Evolutionary conservation across 768 basidiomycete species (phyloP), one percentile per base, ranked within the genome.

Genomic region (Trametes cubensis): DNA sequence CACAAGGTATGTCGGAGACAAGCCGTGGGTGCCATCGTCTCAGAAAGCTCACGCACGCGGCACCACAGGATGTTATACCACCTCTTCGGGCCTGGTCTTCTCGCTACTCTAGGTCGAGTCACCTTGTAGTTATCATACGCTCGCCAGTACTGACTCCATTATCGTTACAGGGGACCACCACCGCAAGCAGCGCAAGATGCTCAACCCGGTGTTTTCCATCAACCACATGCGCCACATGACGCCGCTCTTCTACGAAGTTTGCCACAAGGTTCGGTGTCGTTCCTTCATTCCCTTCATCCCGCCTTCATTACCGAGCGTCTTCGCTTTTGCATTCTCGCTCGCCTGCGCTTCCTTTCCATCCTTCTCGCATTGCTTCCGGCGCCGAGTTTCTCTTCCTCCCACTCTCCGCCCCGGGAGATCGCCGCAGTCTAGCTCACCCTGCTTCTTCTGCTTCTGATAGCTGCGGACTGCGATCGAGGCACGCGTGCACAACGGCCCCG

Each of bases 381-480:
- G 10, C 11, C 34, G 34, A 34, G 34, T 34, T 34, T 34, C 34
- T 34, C 11, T 34, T 34, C 6, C 34, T 34, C 11, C 34, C 34
- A 10, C 10, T 34, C 34, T 34, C 34, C 34, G 34, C 10, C n/a
- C 34, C 6, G 34, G 6, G 34, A 34, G 34, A 34, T 34, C 34
- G 34, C 34, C 34, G 34, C 34, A 30, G 46, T 20, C 23, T 38
- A 38, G 25, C 58, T 55, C 41, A 44, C 20, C 42, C n/a, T 38
- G 26, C 39, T 55, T 64, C 23, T 25, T 52, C 41, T 30, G 4
- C 53, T 23, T 18, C 25, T 28, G 6, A 7, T 21, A 63, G 58
- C 46, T 55, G n/a, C 21, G 38, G 1, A 78, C 78, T 0, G 63
- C 81, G 21, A 77, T 79, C 58, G 76, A 72, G 6, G 68, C 81